Percentiles rank a stretch among this genome's conserved stretches.
Evolutionary conservation across 768 basidiomycete genomes (phyloP).

Genomic region (Phallus indusiatus): DNA sequence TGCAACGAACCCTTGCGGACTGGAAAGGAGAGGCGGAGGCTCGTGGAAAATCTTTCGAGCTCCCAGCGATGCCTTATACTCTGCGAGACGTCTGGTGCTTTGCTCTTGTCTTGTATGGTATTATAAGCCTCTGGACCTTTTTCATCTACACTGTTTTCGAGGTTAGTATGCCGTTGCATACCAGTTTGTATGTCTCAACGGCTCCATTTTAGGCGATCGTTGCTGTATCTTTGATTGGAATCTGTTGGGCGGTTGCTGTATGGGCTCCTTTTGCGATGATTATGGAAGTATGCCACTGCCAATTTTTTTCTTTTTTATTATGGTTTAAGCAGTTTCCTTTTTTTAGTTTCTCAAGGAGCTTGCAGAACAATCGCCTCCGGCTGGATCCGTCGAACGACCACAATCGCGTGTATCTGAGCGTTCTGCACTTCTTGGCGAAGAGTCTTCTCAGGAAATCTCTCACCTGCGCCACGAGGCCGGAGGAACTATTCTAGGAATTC

Average conservation of each 20-base stretch:
- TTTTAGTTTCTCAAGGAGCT: conserved; percentile 67
- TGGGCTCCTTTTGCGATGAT: conserved; percentile 97
- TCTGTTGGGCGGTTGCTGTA: conserved; percentile 96
- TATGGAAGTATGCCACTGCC: conserved; percentile 64
- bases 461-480: conserved; percentile 55
- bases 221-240: conserved; percentile 77
- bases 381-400: conserved; percentile 15
- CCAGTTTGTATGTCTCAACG: background rate
- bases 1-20: conserved; percentile 59
- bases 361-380: conserved; percentile 22
- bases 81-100: conserved; percentile 91
- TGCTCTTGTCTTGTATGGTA: conserved; percentile 69
- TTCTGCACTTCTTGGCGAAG: conserved; percentile 11
- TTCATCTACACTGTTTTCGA: conserved; percentile 74
- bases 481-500: conserved; percentile 89
- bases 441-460: background rate
- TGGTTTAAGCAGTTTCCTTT: background rate
- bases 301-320: background rate
- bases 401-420: background rate
- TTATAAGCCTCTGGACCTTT: conserved; percentile 46
- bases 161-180: conserved; percentile 25
- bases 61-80: conserved; percentile 87
- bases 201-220: conserved; percentile 50
- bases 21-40: conserved; percentile 83
- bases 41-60: conserved; percentile 59